Evolutionary conservation across 495 filamentous ascomycete genomes (phyloP).

Genomic region (Parathielavia appendiculata): DNA sequence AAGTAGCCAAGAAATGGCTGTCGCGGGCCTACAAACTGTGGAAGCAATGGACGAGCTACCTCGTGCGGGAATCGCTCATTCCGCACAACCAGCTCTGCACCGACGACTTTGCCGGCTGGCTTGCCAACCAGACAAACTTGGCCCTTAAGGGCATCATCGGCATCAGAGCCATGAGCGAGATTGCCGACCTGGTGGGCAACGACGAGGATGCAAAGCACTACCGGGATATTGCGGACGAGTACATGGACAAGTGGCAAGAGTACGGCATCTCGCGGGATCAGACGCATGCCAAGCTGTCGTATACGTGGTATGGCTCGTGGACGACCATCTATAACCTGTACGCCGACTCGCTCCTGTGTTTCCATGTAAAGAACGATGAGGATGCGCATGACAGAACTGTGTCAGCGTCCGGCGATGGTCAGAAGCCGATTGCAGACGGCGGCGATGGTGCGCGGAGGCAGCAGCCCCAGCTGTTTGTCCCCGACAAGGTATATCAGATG

Average conservation of each 20-base stretch:
- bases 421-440: conserved; percentile 40
- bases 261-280: conserved; percentile 75
- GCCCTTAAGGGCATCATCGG: conserved; percentile 92
- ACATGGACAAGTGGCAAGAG: conserved; percentile 79
- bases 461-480: conserved; percentile 46
- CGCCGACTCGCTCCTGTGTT: conserved; percentile 75
- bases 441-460: not conserved
- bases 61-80: conserved; percentile 79
- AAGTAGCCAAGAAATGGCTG: conserved; percentile 49
- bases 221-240: conserved; percentile 64
- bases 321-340: conserved; percentile 92
- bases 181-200: conserved; percentile 66
- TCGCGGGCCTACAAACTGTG: conserved; percentile 66
- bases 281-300: conserved; percentile 83
- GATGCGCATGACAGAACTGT: not conserved
- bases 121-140: conserved; percentile 88
- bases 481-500: conserved; percentile 70
- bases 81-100: conserved; percentile 87
- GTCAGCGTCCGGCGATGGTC: conserved; percentile 20
- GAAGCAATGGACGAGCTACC: conserved; percentile 90
- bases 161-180: conserved; percentile 87
- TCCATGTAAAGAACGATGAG: conserved; percentile 52
- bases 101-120: conserved; percentile 93
- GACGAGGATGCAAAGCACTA: conserved; percentile 62
- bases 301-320: conserved; percentile 94